A percentile compares a stretch with the other conserved stretches of the same genome.
phyloP scores from a whole-genome alignment of 2,329 filamentous ascomycete species.

The Apiospora phragmitis region DNA sequence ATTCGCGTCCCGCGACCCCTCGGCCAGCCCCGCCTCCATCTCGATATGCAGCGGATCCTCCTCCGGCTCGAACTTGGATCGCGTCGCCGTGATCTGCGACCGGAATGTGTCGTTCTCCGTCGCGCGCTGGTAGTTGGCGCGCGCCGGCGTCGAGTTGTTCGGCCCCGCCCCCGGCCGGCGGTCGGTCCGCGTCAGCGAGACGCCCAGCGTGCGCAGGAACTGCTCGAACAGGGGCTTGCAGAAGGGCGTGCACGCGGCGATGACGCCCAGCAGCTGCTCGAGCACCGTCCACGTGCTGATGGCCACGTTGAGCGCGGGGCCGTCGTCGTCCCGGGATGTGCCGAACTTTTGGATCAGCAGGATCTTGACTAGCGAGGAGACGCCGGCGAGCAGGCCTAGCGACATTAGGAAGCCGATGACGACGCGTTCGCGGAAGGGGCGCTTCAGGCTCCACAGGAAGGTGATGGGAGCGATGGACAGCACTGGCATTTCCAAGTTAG shows the following conservation, averaged over 20 bases:
- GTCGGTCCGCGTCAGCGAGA: background rate
- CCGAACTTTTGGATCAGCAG: background rate
- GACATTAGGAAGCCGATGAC: constrained; percentile 8
- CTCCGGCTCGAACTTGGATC: background rate
- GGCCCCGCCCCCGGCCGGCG: background rate
- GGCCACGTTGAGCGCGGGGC: background rate
- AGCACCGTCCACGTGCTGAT: constrained; percentile 1
- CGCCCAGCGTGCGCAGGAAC: background rate
- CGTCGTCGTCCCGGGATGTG: background rate
- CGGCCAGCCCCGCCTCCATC: background rate
- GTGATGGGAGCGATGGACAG: constrained; percentile 1
- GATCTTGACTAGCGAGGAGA: background rate
- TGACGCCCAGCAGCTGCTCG: background rate
- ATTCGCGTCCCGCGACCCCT: background rate
- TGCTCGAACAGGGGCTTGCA: background rate
- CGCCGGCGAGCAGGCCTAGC: constrained; percentile 6
- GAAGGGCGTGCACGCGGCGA: constrained; percentile 6
- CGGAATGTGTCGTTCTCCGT: constrained; percentile 4
- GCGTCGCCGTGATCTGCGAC: background rate
- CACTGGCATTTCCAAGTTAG: background rate
- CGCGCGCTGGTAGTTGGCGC: background rate
- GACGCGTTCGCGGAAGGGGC: constrained; percentile 3
- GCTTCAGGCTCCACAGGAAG: background rate
- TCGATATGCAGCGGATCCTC: constrained; percentile 1
- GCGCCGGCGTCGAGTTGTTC: background rate